phyloP scores from a whole-genome alignment of 768 basidiomycete species.

The Tephrocybe sp. region DNA sequence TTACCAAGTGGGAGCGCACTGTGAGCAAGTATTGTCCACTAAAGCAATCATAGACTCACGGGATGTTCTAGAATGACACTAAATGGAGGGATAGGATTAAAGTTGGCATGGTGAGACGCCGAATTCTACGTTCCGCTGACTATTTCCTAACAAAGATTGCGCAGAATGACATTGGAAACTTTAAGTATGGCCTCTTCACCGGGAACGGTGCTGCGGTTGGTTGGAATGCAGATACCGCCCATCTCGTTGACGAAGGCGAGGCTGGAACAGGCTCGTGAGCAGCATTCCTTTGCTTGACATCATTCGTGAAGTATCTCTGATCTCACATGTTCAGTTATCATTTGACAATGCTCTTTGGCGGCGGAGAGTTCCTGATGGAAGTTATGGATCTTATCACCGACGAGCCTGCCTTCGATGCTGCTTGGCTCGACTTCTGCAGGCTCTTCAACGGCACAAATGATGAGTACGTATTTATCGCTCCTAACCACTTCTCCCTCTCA shows the following conservation, averaged over 20 bases:
- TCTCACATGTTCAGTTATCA: too few species aligned
- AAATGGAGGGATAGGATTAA: constrained; percentile 34
- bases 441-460: constrained; percentile 33
- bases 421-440: constrained; percentile 38
- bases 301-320: too few species aligned
- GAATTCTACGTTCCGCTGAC: too few species aligned
- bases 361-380: constrained; percentile 39
- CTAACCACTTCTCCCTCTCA: background rate
- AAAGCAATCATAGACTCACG: background rate
- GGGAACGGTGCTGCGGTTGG: constrained; percentile 35
- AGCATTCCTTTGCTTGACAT: too few species aligned
- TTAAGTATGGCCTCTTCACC: constrained; percentile 35
- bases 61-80: constrained; percentile 29
- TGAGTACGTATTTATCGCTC: constrained; percentile 23
- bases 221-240: constrained; percentile 37
- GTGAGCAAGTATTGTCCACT: constrained; percentile 14
- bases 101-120: constrained; percentile 33
- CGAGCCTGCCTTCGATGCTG: constrained; percentile 36
- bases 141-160: too few species aligned
- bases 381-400: constrained; percentile 36
- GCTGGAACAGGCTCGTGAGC: constrained; percentile 31
- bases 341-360: constrained; percentile 35
- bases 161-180: constrained; percentile 33
- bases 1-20: constrained; percentile 38
- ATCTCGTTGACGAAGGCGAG: constrained; percentile 36